Evolutionary conservation across 768 basidiomycete genomes (phyloP).

Genomic region (Candolleomyces eurysporus): DNA sequence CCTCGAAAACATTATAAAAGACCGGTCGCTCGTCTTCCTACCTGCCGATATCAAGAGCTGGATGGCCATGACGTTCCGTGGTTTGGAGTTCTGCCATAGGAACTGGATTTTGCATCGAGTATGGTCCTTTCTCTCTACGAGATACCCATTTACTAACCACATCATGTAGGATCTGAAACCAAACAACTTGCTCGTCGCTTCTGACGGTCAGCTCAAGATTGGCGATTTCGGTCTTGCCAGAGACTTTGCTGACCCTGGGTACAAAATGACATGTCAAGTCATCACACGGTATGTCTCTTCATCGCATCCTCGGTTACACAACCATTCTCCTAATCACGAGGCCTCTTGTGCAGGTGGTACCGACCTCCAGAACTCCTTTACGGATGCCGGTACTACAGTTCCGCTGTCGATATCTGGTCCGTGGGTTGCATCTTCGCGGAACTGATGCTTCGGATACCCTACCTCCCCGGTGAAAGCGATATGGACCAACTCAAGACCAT

Average conservation of each 20-base stretch:
- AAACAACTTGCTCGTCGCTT: conserved; percentile 93
- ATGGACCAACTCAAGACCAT: conserved; percentile 96
- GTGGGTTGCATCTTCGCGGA: conserved; percentile 98
- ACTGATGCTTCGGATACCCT: conserved; percentile 93
- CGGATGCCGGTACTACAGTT: conserved; percentile 86
- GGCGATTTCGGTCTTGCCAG: conserved; percentile 98
- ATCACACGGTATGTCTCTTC: conserved; percentile 78
- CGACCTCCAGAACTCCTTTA: conserved; percentile 94
- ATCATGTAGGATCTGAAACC: conserved; percentile 89
- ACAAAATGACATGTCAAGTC: conserved; percentile 97
- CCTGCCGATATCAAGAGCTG: conserved; percentile 97
- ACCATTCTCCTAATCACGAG: conserved; percentile 6
- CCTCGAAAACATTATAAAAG: conserved; percentile 95
- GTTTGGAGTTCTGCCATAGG: conserved; percentile 97
- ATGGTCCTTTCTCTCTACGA: conserved; percentile 18
- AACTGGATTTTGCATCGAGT: conserved; percentile 94
- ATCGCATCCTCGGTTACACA: background rate
- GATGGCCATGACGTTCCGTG: conserved; percentile 98
- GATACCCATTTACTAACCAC: background rate
- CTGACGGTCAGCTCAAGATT: conserved; percentile 89
- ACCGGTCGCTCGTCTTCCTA: conserved; percentile 86
- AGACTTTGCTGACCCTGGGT: conserved; percentile 92
- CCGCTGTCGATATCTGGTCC: conserved; percentile 95
- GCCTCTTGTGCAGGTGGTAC: conserved; percentile 77
- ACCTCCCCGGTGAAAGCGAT: conserved; percentile 92